Conservation (phyloP, 148 eudicot genomes). For the Cornus suecica region DNA sequence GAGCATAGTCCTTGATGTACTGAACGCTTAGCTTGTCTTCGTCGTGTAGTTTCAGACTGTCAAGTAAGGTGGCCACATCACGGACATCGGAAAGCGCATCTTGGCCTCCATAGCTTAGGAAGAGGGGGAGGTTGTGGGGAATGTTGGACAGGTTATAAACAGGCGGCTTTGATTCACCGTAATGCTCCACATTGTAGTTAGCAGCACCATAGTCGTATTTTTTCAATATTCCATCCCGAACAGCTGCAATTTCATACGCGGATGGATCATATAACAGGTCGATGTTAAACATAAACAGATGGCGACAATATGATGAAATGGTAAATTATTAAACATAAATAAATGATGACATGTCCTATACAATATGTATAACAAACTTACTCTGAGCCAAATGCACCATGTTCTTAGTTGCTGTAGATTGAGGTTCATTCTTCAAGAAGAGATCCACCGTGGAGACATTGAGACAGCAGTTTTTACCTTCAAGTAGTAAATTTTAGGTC, state of each 20-base stretch:
- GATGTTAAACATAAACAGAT: too few species aligned
- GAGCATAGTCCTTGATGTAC: conserved; percentile 63
- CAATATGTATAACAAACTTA: conserved; percentile 20
- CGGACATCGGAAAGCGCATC: conserved; percentile 49
- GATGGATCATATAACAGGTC: background rate
- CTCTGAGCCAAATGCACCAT: conserved; percentile 67
- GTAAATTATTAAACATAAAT: too few species aligned
- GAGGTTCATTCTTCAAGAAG: conserved; percentile 63
- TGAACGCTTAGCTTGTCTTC: conserved; percentile 54
- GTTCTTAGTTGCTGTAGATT: conserved; percentile 66
- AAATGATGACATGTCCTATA: too few species aligned
- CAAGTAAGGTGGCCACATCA: conserved; percentile 57
- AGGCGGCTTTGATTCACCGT: conserved; percentile 53
- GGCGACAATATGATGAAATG: too few species aligned
- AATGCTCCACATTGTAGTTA: conserved; percentile 37
- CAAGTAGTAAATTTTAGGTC: background rate
- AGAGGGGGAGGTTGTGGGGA: conserved; percentile 48
- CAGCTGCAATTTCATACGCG: conserved; percentile 33
- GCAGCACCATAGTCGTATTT: conserved; percentile 54
- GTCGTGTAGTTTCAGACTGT: conserved; percentile 50
- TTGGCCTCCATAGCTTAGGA: conserved; percentile 61
- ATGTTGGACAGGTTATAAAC: conserved; percentile 50
- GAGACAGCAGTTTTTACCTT: conserved; percentile 63
- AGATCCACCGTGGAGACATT: conserved; percentile 51
- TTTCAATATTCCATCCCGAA: conserved; percentile 40